phyloP scores from a whole-genome alignment of 2,329 filamentous ascomycete genomes.

The Beauveria pseudobassiana region DNA sequence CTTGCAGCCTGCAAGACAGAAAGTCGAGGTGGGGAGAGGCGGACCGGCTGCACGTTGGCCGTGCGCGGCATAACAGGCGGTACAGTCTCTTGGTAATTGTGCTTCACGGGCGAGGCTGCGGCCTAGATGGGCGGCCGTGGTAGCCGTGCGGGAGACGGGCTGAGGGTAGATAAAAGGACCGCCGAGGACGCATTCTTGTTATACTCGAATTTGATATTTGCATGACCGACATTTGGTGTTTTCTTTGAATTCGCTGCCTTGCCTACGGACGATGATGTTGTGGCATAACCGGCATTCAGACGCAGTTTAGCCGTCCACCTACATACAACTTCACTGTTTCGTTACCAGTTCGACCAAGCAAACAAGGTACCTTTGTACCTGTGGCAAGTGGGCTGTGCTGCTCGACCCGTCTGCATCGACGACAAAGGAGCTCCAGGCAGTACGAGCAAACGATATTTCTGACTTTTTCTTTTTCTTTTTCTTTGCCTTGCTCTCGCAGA shows the following conservation, averaged over 20 bases:
- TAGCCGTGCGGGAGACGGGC: neutral
- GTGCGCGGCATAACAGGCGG: constrained; percentile 16
- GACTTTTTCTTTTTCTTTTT: neutral
- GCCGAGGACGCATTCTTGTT: neutral
- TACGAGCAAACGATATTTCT: neutral
- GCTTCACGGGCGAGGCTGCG: neutral
- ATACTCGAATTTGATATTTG: neutral
- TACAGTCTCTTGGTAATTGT: neutral
- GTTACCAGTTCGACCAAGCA: neutral
- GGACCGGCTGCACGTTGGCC: constrained; percentile 18
- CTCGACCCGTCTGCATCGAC: too few relatives aligned
- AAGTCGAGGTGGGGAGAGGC: neutral
- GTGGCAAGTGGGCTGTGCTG: neutral
- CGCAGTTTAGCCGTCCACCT: constrained; percentile 9
- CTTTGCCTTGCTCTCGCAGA: neutral
- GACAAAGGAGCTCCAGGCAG: too few relatives aligned
- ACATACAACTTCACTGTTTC: too few relatives aligned
- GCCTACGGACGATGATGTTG: constrained; percentile 12
- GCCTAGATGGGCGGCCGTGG: neutral
- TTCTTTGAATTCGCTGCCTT: neutral
- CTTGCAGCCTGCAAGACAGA: neutral
- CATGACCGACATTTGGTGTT: neutral
- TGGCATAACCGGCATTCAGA: constrained; percentile 21
- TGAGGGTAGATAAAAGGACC: neutral
- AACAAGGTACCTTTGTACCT: neutral